These are phyloP conservation scores for Pichia pseudocactophila DNA, from an alignment of 805 yeast species.

Conservation along the genomic window DNA sequence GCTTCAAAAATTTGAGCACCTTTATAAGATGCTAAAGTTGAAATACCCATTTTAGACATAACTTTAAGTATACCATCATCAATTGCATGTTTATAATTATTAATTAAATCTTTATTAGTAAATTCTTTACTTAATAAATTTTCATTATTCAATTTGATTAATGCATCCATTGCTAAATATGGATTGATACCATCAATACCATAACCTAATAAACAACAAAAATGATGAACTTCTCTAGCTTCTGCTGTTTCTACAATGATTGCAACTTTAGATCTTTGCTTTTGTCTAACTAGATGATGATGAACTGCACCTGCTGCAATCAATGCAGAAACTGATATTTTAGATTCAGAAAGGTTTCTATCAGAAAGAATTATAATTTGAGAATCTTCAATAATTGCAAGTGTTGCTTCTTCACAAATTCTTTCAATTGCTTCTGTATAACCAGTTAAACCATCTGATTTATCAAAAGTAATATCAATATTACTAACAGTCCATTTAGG, in stretches of 20 bases:
- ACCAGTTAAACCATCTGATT: constrained; percentile 76
- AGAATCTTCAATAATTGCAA: constrained; percentile 67
- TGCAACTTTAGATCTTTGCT: constrained; percentile 94
- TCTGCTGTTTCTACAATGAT: constrained; percentile 88
- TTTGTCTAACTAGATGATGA: constrained; percentile 90
- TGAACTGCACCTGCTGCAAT: constrained; percentile 96
- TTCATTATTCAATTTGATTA: constrained; percentile 76
- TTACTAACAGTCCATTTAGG: constrained; percentile 80
- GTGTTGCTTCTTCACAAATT: constrained; percentile 78
- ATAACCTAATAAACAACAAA: constrained; percentile 88
- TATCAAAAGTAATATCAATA: constrained; percentile 84
- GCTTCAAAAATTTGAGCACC: constrained; percentile 99
- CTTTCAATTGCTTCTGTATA: constrained; percentile 78
- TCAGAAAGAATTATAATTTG: constrained; percentile 76
- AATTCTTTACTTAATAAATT: constrained; percentile 52
- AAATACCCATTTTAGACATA: constrained; percentile 99
- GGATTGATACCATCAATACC: constrained; percentile 98
- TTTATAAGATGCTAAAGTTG: constrained; percentile 95
- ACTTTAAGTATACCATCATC: constrained; percentile 93
- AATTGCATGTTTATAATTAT: constrained; percentile 74
- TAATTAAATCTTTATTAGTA: constrained; percentile 50
- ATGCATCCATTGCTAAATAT: constrained; percentile 83
- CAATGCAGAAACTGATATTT: constrained; percentile 77
- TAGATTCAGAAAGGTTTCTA: constrained; percentile 45
- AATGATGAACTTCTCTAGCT: constrained; percentile 95